These are phyloP conservation scores for Clonostachys rhizophaga DNA, from an alignment of 2,329 filamentous ascomycete genomes.

Conservation along the genomic window DNA sequence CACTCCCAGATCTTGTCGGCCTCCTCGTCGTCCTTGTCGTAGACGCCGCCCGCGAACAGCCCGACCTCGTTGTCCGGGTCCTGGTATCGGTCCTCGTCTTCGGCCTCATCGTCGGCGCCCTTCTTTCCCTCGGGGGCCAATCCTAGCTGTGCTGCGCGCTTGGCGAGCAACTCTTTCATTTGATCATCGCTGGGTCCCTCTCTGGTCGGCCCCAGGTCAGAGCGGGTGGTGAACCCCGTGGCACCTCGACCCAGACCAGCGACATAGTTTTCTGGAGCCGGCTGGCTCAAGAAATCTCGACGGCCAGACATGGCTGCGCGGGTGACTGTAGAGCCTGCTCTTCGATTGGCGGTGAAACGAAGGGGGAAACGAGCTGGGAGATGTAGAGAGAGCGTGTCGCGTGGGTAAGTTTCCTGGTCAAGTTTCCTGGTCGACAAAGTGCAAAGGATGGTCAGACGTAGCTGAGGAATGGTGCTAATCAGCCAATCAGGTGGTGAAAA, in stretches of 20 bases:
- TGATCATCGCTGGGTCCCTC: slow-evolving; percentile 97
- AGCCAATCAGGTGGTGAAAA: too few species aligned
- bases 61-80: slow-evolving; percentile 97
- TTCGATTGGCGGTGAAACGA: background rate
- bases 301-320: slow-evolving; percentile 49
- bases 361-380: too few species aligned
- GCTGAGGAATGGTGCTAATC: too few species aligned
- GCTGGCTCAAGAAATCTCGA: slow-evolving; percentile 83
- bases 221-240: slow-evolving; percentile 95
- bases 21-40: slow-evolving; percentile 97
- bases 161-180: slow-evolving; percentile 95
- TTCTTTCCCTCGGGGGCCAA: slow-evolving; percentile 56
- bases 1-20: slow-evolving; percentile 93
- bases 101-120: slow-evolving; percentile 68
- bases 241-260: slow-evolving; percentile 96
- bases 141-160: slow-evolving; percentile 83
- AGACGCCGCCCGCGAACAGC: slow-evolving; percentile 90
- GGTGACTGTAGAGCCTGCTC: background rate
- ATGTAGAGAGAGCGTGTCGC: too few species aligned
- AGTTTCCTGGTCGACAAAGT: too few species aligned
- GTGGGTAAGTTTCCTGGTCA: too few species aligned
- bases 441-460: too few species aligned
- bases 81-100: slow-evolving; percentile 79
- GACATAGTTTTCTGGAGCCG: slow-evolving; percentile 83
- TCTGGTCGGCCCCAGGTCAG: slow-evolving; percentile 89